Conservation (phyloP, 495 filamentous ascomycete species). For the Daldinia concentrica region DNA sequence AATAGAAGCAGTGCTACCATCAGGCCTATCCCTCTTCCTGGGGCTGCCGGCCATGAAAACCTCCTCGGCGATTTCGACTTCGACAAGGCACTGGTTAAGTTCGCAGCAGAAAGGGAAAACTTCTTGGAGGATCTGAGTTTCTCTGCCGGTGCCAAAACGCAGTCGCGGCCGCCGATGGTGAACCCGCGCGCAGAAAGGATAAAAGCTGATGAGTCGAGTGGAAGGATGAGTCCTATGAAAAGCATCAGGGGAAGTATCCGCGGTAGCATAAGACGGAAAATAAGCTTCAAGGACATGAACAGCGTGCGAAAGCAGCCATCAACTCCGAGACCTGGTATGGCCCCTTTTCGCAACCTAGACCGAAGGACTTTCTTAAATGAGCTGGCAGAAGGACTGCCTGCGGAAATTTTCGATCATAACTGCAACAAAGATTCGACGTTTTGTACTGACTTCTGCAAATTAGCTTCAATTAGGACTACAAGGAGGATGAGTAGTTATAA, state of each 20-base stretch:
- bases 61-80: slow-evolving; percentile 78
- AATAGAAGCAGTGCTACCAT: slow-evolving; percentile 91
- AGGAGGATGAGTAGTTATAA: slow-evolving; percentile 96
- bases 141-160: slow-evolving; percentile 81
- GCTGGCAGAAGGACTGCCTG: slow-evolving; percentile 36
- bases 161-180: slow-evolving; percentile 73
- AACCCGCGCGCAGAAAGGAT: slow-evolving; percentile 83
- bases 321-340: slow-evolving; percentile 77
- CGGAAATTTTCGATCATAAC: slow-evolving; percentile 38
- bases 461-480: slow-evolving; percentile 89
- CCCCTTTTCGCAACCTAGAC: slow-evolving; percentile 43
- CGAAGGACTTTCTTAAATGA: slow-evolving; percentile 33
- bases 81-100: slow-evolving; percentile 89
- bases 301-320: slow-evolving; percentile 89
- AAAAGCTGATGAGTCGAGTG: slow-evolving; percentile 73
- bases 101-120: slow-evolving; percentile 90
- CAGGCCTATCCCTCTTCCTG: slow-evolving; percentile 62
- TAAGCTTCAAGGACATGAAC: slow-evolving; percentile 93
- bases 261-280: slow-evolving; percentile 84
- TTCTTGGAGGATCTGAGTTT: slow-evolving; percentile 93
- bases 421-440: slow-evolving; percentile 42
- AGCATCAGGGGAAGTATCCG: slow-evolving; percentile 62
- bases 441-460: slow-evolving; percentile 47
- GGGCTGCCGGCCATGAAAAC: slow-evolving; percentile 39
- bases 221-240: slow-evolving; percentile 59